Base-by-base conservation (phyloP, 352 stramenopile genomes). In the Phytophthora pinifolia region DNA sequence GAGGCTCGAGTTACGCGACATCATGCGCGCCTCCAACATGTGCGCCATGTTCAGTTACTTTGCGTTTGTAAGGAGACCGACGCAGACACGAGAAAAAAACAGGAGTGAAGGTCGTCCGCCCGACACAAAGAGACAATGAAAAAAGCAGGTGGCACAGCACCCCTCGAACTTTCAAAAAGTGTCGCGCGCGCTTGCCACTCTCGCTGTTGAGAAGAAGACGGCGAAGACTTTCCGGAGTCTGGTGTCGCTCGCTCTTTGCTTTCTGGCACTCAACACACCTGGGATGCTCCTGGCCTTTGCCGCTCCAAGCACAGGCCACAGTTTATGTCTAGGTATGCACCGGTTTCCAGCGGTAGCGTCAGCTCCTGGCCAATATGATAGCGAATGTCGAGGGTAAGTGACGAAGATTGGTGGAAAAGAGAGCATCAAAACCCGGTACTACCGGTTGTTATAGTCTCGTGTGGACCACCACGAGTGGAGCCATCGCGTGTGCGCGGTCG, bases 21-120 rank as follows among this genome's bases (percentile, higher is more conserved):
- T 73, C 62, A 84, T 70, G 41, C 72, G 74, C 46, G 74, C 72
- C 52, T 85, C 74, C 58, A 86, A 65, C 55, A 86, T 81, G 63
- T 86, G 76, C 59, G 76, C 76, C 76, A 86, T 86, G 47, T 9
- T 7, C 4, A 9, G 17, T 41, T 15, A 47, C 46, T 39, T 41
- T 12, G 17, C 18, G 18, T 35, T 20, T 42, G 36, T 45, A 34
- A 46, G 5, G 25, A 29, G 14, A 46, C 18, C 25, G 25, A 29
- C 42, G 47, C 17, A 13, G 39, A 3, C 46, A 36, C 36, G 50
- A 31, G 52, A 38, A 64, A 42, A 46, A 36, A 25, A 10, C 41
- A 57, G 58, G 60, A 70, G 61, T 70, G 56, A 65, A 59, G 61
- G 51, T 74, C 52, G 17, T 37, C 56, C 33, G 14, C 20, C 33